Conservation (phyloP, 176 grass and related monocot genomes). For the Melocanna baccifera region DNA sequence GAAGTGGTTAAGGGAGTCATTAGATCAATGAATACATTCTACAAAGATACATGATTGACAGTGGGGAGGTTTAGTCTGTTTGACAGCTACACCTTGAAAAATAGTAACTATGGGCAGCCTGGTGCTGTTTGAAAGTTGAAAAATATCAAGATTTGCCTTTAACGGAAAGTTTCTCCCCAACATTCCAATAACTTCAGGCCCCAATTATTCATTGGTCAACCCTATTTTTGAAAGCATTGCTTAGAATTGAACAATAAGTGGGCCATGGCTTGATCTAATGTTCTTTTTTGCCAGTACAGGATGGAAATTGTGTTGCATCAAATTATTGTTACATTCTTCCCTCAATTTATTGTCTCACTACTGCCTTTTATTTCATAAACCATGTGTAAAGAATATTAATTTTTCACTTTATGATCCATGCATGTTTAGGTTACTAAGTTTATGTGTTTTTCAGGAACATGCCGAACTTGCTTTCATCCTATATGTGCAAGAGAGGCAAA, state of each 20-base stretch:
- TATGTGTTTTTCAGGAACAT: slow-evolving; percentile 65
- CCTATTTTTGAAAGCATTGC: neutral
- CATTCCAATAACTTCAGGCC: neutral
- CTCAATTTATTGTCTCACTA: neutral
- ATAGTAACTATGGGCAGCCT: neutral
- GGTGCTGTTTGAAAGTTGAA: neutral
- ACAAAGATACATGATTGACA: neutral
- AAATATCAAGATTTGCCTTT: neutral
- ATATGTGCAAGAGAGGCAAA: slow-evolving; percentile 88
- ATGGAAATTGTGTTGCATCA: neutral
- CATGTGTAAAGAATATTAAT: neutral
- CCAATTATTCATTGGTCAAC: neutral
- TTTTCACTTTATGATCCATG: neutral
- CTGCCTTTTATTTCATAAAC: slow-evolving; percentile 18
- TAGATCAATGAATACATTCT: neutral
- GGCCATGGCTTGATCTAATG: neutral
- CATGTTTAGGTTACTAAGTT: slow-evolving; percentile 5
- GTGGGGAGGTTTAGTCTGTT: neutral
- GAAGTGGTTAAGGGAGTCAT: neutral
- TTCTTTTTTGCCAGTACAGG: neutral
- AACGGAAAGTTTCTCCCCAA: neutral
- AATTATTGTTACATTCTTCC: neutral
- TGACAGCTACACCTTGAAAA: neutral
- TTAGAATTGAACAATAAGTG: neutral
- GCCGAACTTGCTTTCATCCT: slow-evolving; percentile 88